A percentile compares a stretch with the other conserved stretches of the same genome.
Evolutionary conservation across 2,329 filamentous ascomycete species (phyloP).

Genomic region (Colletotrichum falcatum): DNA sequence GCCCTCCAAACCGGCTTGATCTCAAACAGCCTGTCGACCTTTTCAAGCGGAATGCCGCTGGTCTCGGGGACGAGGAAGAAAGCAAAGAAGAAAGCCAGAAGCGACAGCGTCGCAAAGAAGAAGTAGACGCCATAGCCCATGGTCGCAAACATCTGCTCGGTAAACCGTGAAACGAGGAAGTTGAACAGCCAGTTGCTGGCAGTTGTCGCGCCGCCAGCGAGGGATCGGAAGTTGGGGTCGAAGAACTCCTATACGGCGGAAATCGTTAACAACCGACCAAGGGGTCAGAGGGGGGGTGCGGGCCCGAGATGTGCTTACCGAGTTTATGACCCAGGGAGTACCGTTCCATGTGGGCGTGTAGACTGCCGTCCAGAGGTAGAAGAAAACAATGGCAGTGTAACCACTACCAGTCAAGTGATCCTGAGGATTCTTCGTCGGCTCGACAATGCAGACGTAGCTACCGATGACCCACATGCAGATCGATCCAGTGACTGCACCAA

Average conservation of each 20-base stretch:
- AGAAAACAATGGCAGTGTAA: conserved; percentile 72
- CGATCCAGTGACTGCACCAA: conserved; percentile 68
- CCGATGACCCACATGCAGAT: conserved; percentile 72
- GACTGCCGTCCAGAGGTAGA: conserved; percentile 69
- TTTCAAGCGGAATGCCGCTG: conserved; percentile 64
- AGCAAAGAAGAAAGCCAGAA: conserved; percentile 60
- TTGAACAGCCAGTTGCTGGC: conserved; percentile 69
- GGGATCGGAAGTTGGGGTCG: conserved; percentile 52
- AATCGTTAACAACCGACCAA: background rate
- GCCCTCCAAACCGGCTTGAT: conserved; percentile 42
- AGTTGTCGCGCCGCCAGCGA: conserved; percentile 70
- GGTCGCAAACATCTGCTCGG: conserved; percentile 60
- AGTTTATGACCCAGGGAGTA: conserved; percentile 72
- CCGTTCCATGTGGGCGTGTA: conserved; percentile 72
- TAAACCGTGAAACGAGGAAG: conserved; percentile 67
- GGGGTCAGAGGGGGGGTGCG: too few relatives aligned
- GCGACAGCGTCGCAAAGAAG: conserved; percentile 65
- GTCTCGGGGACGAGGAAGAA: conserved; percentile 66
- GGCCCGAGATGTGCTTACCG: background rate
- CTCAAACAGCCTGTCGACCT: conserved; percentile 62
- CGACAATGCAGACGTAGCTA: conserved; percentile 63
- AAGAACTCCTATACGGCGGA: conserved; percentile 65
- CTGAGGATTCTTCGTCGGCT: conserved; percentile 48
- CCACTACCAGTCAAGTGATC: conserved; percentile 57
- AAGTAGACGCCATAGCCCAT: conserved; percentile 65